Evolutionary conservation across 768 basidiomycete genomes (phyloP), one percentile per base, ranked within the genome.

Genomic region (Auricularia sp.): DNA sequence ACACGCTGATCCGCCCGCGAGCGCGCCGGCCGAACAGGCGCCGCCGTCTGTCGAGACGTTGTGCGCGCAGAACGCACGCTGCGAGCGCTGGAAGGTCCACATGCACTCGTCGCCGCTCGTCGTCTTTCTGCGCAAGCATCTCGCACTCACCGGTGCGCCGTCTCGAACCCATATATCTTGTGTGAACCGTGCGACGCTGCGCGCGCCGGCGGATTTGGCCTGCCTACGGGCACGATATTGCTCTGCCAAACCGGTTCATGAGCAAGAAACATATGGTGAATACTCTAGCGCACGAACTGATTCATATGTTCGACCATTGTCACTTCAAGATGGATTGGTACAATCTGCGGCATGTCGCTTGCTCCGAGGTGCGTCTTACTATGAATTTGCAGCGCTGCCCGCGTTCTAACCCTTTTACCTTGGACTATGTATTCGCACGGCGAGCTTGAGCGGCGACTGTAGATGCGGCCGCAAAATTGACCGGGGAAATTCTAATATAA

Each of bases 281-380:
- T 70, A 96, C 95, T 35, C 78, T 99, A 39, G 83, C 90, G 23
- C 97, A 99, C 71, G 97, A 99, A 73, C 83, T 98, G 54, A 76
- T 98, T 33, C 95, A 98, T 72, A 87, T 93, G 83, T 98, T 91
- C 72, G 97, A 99, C 74, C 91, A 96, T 67, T 90, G 91, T 76
- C 86, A 86, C 74, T 98, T 98, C 78, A 91, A 93, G 67, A 90
- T 97, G 1, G 86, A 97, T 73, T 97, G 92, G 94, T 75, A 74
- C 60, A 90, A 98, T 75, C 72, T 98, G 64, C 78, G 93, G 65
- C 94, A 97, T 77, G 93, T 97, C 72, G 97, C 96, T 2, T 99
- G 97, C 74, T 93, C 90, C 71, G 96, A 98, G 84, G 96, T 96
- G 68, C 70, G 86, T 69, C 21, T 29, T 29, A 29, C 29, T 14